A percentile compares a stretch with the other conserved stretches of the same genome.
These are phyloP conservation scores for Fusarium udum DNA, from an alignment of 2,329 filamentous ascomycete genomes.

Conservation along the genomic window DNA sequence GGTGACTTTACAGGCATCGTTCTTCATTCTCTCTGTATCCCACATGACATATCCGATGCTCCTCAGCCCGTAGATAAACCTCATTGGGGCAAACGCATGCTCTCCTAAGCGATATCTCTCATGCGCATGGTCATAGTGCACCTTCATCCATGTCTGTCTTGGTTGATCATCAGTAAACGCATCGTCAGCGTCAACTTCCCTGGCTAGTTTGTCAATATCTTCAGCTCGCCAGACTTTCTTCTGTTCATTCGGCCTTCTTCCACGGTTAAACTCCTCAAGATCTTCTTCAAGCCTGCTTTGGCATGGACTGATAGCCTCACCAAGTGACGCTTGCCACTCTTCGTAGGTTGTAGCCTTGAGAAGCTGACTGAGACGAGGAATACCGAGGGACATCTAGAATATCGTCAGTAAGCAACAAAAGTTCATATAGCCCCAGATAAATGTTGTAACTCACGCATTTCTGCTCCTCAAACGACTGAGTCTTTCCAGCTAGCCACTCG, in stretches of 20 bases:
- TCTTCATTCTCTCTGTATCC: slow-evolving; percentile 33
- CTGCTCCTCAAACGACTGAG: slow-evolving; percentile 34
- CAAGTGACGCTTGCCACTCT: slow-evolving; percentile 30
- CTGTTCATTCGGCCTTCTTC: background rate
- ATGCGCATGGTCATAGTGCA: slow-evolving; percentile 27
- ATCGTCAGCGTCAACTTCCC: slow-evolving; percentile 29
- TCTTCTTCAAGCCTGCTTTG: slow-evolving; percentile 29
- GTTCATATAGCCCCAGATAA: too few species aligned
- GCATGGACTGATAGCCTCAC: slow-evolving; percentile 1
- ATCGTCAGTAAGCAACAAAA: background rate
- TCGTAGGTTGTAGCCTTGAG: slow-evolving; percentile 27
- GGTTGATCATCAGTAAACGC: slow-evolving; percentile 23
- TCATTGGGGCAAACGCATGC: slow-evolving; percentile 28
- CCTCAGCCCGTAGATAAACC: slow-evolving; percentile 31
- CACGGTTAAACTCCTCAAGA: slow-evolving; percentile 25
- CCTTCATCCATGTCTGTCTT: slow-evolving; percentile 29
- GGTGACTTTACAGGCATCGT: slow-evolving; percentile 21
- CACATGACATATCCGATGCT: slow-evolving; percentile 37
- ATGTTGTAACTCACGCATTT: slow-evolving; percentile 22
- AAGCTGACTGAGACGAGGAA: slow-evolving; percentile 21
- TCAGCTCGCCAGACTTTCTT: slow-evolving; percentile 19
- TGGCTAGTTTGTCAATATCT: slow-evolving; percentile 33
- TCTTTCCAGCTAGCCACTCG: slow-evolving; percentile 31
- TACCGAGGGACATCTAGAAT: slow-evolving; percentile 29
- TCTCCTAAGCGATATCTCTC: slow-evolving; percentile 29